A percentile compares a stretch with the other conserved stretches of the same genome.
phyloP scores from a whole-genome alignment of 1,139 yeast species.

The Saccharomyces hybrid region DNA sequence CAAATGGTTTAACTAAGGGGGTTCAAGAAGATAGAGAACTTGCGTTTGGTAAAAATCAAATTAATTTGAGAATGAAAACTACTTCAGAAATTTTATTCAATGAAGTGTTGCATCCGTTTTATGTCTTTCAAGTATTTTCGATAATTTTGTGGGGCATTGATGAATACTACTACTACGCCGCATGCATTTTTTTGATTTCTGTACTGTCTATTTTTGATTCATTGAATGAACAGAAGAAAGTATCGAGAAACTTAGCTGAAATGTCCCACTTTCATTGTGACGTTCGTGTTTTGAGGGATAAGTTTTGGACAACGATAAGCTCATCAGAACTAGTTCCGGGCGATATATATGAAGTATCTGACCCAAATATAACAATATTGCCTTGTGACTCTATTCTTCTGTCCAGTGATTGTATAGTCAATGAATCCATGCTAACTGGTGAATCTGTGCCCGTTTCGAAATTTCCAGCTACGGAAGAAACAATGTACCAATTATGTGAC shows the following conservation, averaged over 20 bases:
- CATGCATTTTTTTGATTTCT: constrained; percentile 84
- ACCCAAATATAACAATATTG: constrained; percentile 61
- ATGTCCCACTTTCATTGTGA: constrained; percentile 70
- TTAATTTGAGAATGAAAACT: constrained; percentile 71
- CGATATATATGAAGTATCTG: constrained; percentile 84
- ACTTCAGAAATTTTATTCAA: constrained; percentile 60
- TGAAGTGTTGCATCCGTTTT: constrained; percentile 91
- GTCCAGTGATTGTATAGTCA: constrained; percentile 88
- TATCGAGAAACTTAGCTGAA: constrained; percentile 63
- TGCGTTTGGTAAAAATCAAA: constrained; percentile 71
- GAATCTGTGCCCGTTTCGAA: constrained; percentile 96
- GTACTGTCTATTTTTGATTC: constrained; percentile 72
- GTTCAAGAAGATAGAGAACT: constrained; percentile 57
- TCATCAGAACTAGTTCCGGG: constrained; percentile 93
- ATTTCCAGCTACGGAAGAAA: constrained; percentile 54
- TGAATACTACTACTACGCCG: constrained; percentile 86
- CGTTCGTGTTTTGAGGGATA: constrained; percentile 86
- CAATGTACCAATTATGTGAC: constrained; percentile 46
- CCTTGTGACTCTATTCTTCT: constrained; percentile 88
- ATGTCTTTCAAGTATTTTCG: constrained; percentile 87
- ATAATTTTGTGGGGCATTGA: constrained; percentile 88
- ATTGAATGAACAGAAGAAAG: constrained; percentile 70
- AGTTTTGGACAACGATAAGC: constrained; percentile 79
- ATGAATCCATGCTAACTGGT: constrained; percentile 94
- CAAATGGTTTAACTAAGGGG: constrained; percentile 67